Evolutionary conservation across 495 filamentous ascomycete species (phyloP).

Genomic region (Delitschia confertaspora): DNA sequence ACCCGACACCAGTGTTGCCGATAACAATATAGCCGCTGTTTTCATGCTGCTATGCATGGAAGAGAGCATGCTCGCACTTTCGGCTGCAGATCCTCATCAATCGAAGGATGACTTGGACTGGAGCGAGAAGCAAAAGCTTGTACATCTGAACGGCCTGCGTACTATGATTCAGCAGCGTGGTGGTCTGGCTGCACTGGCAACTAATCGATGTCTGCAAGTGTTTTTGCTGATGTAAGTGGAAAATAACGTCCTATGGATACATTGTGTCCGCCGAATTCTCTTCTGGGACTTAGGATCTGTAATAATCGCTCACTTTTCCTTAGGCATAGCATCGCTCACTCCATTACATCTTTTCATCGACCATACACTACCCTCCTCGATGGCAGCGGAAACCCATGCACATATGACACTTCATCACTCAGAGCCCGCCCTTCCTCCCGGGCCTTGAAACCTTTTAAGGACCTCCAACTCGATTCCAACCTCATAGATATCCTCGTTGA

Average conservation of each 20-base stretch:
- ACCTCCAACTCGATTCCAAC: constrained; percentile 14
- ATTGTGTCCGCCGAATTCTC: neutral
- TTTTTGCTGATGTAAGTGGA: constrained; percentile 31
- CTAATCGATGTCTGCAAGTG: constrained; percentile 27
- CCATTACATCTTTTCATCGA: constrained; percentile 18
- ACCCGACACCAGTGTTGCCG: constrained; percentile 17
- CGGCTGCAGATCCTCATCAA: neutral
- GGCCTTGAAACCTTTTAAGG: constrained; percentile 11
- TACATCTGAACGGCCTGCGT: constrained; percentile 28
- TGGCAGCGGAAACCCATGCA: constrained; percentile 11
- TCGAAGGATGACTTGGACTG: constrained; percentile 4
- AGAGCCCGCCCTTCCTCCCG: constrained; percentile 14
- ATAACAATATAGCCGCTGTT: constrained; percentile 29
- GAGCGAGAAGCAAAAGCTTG: constrained; percentile 12
- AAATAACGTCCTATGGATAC: too few species aligned
- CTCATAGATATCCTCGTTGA: constrained; percentile 14
- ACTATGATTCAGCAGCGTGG: constrained; percentile 30
- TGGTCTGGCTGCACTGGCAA: constrained; percentile 19
- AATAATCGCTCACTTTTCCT: neutral
- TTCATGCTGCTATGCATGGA: constrained; percentile 28
- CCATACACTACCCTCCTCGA: constrained; percentile 22
- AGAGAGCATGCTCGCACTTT: constrained; percentile 24
- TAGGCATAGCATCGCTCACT: constrained; percentile 24
- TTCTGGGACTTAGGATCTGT: neutral
- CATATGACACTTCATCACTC: constrained; percentile 18